Percentiles rank a stretch among this genome's conserved stretches.
Evolutionary conservation across 768 basidiomycete species (phyloP).

Genomic region (Auriscalpium orientale): DNA sequence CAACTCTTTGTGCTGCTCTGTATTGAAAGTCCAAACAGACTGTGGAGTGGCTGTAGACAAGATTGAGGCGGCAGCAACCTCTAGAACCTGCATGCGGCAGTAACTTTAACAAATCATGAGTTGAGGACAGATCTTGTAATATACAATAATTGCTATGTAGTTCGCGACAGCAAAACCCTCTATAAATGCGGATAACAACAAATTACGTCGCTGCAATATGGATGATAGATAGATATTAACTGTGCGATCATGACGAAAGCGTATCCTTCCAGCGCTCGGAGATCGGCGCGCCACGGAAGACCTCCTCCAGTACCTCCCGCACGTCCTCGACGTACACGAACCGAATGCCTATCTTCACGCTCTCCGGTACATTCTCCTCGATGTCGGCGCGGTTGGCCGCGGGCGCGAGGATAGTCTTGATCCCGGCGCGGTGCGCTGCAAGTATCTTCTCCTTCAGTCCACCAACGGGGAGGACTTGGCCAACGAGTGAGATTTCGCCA

Average conservation of each 20-base stretch:
- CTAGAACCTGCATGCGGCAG: not conserved
- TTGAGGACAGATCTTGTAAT: not conserved
- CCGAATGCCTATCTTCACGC: conserved; percentile 89
- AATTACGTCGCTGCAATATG: not conserved
- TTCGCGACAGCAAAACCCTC: not conserved
- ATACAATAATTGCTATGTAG: conserved; percentile 1
- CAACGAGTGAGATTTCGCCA: conserved; percentile 93
- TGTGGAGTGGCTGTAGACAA: conserved; percentile 24
- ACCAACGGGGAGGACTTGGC: conserved; percentile 93
- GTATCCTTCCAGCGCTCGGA: conserved; percentile 65
- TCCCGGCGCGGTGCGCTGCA: conserved; percentile 93
- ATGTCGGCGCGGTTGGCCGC: conserved; percentile 89
- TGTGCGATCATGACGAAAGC: conserved; percentile 18
- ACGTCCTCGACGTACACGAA: conserved; percentile 96
- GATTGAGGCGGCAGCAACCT: not conserved
- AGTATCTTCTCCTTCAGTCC: conserved; percentile 95
- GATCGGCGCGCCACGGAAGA: conserved; percentile 60
- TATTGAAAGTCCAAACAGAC: conserved; percentile 15
- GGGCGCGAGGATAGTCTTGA: conserved; percentile 85
- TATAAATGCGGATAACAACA: not conserved
- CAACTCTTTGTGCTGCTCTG: conserved; percentile 5
- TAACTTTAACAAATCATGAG: not conserved
- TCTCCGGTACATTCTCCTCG: conserved; percentile 94
- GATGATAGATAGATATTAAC: not conserved
- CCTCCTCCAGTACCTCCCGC: conserved; percentile 80